Evolutionary conservation across 306 rosid species (phyloP), one percentile per base, ranked within the genome.

Genomic region (Sicyos baderoa): DNA sequence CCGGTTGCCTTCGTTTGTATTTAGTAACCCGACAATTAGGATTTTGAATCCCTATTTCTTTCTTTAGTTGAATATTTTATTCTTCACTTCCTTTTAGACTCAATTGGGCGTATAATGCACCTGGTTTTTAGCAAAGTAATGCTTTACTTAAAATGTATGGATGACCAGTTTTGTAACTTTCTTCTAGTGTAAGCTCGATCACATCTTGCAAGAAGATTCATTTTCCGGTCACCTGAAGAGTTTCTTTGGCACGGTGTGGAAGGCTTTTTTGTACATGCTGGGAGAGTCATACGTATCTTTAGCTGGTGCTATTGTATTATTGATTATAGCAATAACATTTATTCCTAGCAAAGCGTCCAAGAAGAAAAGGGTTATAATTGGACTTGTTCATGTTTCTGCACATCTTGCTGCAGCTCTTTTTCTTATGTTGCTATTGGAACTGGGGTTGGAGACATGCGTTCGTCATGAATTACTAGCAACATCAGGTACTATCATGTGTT

Each of bases 401-500:
- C 99, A 93, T 82, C 86, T 93, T 11, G 73, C 89, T 54, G 85
- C 99, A 17, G 96, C 99, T 48, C 79, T 93, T 70, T 84, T 88
- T 79, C 96, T 93, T 54, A 90, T 90, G 99, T 76, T 93, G 76
- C 96, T 93, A 58, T 81, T 93, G 81, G 99, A 93, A 83, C 74
- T 93, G 60, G 96, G 99, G 71, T 76, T 90, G 72, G 96, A 93
- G 88, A 90, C 79, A 17, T 93, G 99, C 67, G 73, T 93, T 79
- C 86, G 82, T 47, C 96, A 93, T 76, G 72, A 93, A 0, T 85
- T 93, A 64, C 90, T 88, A 63, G 97, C 90, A 76, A 93, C 96
- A 72, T 93, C 99, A 82, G 99, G 99, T 86, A 53, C 54, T 13
- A 62, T 71, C 74, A 45, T 65, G 54, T 29, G 4, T 29, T 29